Evolutionary conservation across 1,284 basidiomycete genomes (phyloP).

Genomic region (Puccinia novopanici): DNA sequence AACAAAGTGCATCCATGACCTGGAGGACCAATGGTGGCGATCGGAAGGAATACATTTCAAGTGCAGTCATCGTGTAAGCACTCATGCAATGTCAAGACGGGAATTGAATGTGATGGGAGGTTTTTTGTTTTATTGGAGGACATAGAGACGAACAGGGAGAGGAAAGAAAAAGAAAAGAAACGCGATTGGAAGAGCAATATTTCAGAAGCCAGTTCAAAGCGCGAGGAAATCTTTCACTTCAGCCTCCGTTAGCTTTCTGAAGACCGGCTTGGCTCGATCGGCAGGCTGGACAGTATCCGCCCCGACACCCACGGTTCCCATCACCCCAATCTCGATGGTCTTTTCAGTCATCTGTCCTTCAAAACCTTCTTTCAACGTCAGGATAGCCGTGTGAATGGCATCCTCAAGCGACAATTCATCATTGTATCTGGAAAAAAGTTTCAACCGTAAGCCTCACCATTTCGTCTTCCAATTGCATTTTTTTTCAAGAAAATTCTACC

Average conservation of each 20-base stretch:
- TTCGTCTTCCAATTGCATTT: not conserved
- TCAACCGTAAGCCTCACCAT: not conserved
- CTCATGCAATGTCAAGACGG: no score
- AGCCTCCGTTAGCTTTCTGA: slow-evolving; percentile 88
- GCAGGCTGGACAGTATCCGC: slow-evolving; percentile 65
- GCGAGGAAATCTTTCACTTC: slow-evolving; percentile 81
- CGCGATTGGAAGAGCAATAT: no score
- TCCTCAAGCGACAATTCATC: slow-evolving; percentile 99
- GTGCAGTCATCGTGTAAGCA: no score
- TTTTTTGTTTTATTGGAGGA: not conserved
- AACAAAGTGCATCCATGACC: no score
- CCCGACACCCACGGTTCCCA: slow-evolving; percentile 71
- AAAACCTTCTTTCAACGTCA: slow-evolving; percentile 97
- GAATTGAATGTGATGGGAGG: no score
- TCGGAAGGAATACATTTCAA: no score
- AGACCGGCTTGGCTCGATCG: slow-evolving; percentile 73
- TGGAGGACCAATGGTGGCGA: no score
- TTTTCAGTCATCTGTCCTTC: slow-evolving; percentile 99
- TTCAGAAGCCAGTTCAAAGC: slow-evolving; percentile 31
- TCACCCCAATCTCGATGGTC: slow-evolving; percentile 97
- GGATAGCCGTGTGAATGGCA: slow-evolving; percentile 96
- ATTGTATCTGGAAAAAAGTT: slow-evolving; percentile 72
- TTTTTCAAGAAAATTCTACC: not conserved
- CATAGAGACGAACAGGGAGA: not conserved
- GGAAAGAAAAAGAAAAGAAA: not conserved